Base-by-base conservation (phyloP, 495 filamentous ascomycete species). In the Umbilicaria muhlenbergii region DNA sequence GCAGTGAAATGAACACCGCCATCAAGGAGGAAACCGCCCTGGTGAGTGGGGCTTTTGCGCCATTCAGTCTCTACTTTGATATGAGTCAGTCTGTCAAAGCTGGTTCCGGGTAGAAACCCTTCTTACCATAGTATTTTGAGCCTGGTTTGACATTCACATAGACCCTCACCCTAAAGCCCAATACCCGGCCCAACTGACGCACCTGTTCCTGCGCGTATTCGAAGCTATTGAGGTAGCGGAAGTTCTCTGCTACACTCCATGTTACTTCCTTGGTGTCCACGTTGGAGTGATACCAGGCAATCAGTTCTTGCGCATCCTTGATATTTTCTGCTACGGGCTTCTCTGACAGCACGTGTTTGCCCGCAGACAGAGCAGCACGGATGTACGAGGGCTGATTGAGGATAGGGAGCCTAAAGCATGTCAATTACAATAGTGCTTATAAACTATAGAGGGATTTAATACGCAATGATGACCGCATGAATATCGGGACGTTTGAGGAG, bases 261-360 rank as follows among this genome's bases (percentile, higher is more conserved):
- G 67, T 59, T 0, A 69, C 63, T 43, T 70, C 70, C 21, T 46
- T 56, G 13, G 55, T 49, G 41, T 68, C 60, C 31, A 70, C 67
- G 11, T 69, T 64, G 33, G 60, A 51, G 39, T 69, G 57, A 51
- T 80, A 83, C 67, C 73, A 83, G 7, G 65, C 41, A 34, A 85
- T 56, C 28, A 91, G 67, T 24, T 75, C 66, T 33, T 66, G 63
- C 8, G 79, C 84, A 0, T 72, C 64, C 2, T 66, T 62, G 15
- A 85, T 51, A 54, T 85, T 75, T 51, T 71, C 69, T 0, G 83
- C 82, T 34, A 89, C 73, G 14, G 85, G 84, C 57, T 91, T 92
- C 59, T 92, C 85, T n/a, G 67, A 78, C 0, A 89, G 60, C 5
- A 89, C 84, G 58, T 86, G 82, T 50, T 91, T 91, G 17, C 80